A percentile compares a stretch with the other conserved stretches of the same genome.
Conservation (phyloP, 108 stramenopile species). For the Cyclotella atomus region DNA sequence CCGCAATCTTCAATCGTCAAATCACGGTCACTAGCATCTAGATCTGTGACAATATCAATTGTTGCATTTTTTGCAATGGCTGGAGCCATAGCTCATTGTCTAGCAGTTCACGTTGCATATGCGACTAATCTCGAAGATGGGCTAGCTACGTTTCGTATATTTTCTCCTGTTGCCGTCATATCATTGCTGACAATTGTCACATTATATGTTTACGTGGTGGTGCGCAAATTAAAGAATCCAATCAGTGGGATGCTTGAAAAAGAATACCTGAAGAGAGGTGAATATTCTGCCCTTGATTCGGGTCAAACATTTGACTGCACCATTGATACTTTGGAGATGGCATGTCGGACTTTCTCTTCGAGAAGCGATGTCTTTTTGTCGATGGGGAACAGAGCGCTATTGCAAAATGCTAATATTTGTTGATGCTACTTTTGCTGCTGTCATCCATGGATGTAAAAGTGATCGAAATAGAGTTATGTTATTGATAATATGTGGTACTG, state of each 20-base stretch:
- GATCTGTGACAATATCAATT: neutral
- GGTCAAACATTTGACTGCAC: constrained; percentile 3
- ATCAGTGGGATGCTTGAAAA: neutral
- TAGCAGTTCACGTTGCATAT: constrained; percentile 2
- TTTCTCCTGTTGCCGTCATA: neutral
- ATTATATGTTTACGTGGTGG: neutral
- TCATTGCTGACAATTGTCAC: neutral
- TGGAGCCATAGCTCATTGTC: neutral
- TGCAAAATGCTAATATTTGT: neutral
- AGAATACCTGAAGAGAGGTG: constrained; percentile 1
- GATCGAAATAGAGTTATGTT: no score
- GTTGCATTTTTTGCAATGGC: neutral
- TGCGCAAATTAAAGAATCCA: neutral
- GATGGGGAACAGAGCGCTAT: neutral
- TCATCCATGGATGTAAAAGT: neutral
- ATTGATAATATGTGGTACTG: no score
- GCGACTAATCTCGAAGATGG: neutral
- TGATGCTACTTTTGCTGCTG: neutral
- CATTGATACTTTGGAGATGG: neutral
- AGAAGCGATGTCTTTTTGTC: constrained; percentile 10
- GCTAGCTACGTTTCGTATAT: neutral
- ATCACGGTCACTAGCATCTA: neutral
- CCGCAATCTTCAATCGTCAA: constrained; percentile 6
- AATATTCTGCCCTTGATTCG: neutral
- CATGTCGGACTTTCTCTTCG: neutral